Base-by-base conservation (phyloP, 495 filamentous ascomycete genomes). In the Aspergillus homomorphus region DNA sequence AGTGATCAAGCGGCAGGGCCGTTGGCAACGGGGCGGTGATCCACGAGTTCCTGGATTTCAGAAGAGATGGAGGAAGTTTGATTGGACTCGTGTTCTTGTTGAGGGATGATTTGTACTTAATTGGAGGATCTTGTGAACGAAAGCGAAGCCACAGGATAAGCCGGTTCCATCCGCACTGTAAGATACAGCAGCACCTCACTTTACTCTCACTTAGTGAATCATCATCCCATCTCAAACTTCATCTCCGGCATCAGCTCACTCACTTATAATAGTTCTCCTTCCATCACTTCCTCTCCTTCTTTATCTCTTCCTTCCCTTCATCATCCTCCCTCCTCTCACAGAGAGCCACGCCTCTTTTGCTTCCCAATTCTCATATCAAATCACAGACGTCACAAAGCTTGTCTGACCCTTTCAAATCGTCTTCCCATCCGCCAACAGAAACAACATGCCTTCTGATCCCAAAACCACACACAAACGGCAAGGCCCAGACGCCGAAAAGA, bases 21-120 rank as follows among this genome's bases (percentile, higher is more conserved):
- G 90, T 56, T 98, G 95, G 94, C 78, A 78, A n/a, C 84, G 78
- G 60, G 82, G 84, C 53, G 78, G 75, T 43, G 90, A 92, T 70
- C 81, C 78, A 50, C 80, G 94, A 62, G 80, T 89, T 9, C 91
- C 91, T 18, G 84, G 77, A 15, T 98, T 95, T 63, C 87, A 81
- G 75, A 91, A 87, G 74, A 76, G 84, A 49, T 98, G 94, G 94
- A 83, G 83, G 65, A 90, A 91, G 74, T 98, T 90, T 72, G 94
- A 98, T 77, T 98, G 95, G 95, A 98, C 94, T 19, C 85, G 87
- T 66, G 85, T 92, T 23, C 72, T 98, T 38, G 75, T 81, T 24
- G 84, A 87, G 64, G 78, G 66, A 19, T 80, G 59, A 66, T 38
- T 38, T 38, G 33, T 38, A 38, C 4, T 5, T 38, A 7, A 38